These are phyloP conservation scores for Nicotiana undulata DNA, from an alignment of 257 asterid species.

Conservation along the genomic window DNA sequence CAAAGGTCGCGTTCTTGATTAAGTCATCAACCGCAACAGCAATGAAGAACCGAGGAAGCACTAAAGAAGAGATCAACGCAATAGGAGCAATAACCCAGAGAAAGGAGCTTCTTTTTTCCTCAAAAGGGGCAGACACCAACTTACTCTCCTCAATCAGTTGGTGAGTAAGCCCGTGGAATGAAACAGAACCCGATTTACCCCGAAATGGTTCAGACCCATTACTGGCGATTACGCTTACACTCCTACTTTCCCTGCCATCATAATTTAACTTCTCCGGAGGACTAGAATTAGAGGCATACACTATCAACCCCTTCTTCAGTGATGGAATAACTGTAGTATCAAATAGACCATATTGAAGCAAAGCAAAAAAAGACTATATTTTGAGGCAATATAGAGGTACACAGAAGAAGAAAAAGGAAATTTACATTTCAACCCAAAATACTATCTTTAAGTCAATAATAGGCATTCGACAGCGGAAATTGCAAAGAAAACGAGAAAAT, in stretches of 20 bases:
- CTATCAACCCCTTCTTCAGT: constrained; percentile 24
- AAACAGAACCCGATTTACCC: constrained; percentile 80
- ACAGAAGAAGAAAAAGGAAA: background rate
- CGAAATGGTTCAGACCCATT: constrained; percentile 50
- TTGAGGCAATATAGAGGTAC: background rate
- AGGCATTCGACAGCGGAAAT: background rate
- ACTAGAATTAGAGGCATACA: constrained; percentile 20
- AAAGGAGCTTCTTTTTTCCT: constrained; percentile 52
- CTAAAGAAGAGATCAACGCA: constrained; percentile 58
- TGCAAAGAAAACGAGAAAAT: background rate
- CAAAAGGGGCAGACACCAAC: constrained; percentile 61
- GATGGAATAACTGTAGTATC: constrained; percentile 23
- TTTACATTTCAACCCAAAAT: background rate
- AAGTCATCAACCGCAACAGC: constrained; percentile 45
- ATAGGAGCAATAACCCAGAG: constrained; percentile 80
- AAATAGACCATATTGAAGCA: background rate
- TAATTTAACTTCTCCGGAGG: constrained; percentile 13
- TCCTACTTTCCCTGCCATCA: constrained; percentile 25
- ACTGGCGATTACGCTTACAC: constrained; percentile 29
- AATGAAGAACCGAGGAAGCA: constrained; percentile 61
- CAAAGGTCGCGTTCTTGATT: constrained; percentile 48
- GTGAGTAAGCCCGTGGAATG: constrained; percentile 65
- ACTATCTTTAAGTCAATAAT: background rate
- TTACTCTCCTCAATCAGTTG: constrained; percentile 67
- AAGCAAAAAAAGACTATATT: background rate